Conservation (phyloP, 441 rosid species). For the Croton laevigatus region DNA sequence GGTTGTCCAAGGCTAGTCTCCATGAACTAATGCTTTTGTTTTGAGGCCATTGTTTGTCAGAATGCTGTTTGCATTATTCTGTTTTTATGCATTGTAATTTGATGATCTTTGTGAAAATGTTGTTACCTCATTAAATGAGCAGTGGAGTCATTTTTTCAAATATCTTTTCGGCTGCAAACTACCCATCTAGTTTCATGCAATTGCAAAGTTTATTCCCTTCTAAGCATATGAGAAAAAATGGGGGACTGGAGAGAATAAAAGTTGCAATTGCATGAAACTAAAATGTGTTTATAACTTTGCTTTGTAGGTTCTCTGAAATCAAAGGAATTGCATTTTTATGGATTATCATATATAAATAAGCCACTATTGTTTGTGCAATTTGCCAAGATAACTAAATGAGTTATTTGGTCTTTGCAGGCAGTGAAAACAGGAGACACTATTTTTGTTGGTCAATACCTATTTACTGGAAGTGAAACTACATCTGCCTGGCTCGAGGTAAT, state of each 20-base stretch:
- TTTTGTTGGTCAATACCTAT: slow-evolving; percentile 89
- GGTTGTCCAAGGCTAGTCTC: slow-evolving; percentile 64
- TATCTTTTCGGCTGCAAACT: no score
- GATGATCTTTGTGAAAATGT: background rate
- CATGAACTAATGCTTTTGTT: background rate
- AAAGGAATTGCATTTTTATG: slow-evolving; percentile 7
- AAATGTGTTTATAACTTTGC: background rate
- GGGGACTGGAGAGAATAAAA: no score
- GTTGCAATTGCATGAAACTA: no score
- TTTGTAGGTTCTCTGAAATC: background rate
- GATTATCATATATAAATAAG: background rate
- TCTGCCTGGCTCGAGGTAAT: slow-evolving; percentile 98
- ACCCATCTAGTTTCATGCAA: no score
- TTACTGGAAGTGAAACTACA: slow-evolving; percentile 98
- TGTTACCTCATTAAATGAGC: no score
- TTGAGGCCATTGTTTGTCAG: background rate
- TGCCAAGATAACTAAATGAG: slow-evolving; percentile 1
- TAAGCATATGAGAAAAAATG: no score
- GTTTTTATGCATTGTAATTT: background rate
- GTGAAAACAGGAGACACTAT: slow-evolving; percentile 94
- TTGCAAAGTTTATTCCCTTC: no score
- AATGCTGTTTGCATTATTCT: no score
- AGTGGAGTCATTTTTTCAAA: no score
- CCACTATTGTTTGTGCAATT: background rate
- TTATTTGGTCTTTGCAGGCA: slow-evolving; percentile 53